Evolutionary conservation across 495 filamentous ascomycete species (phyloP).

Genomic region (Parathielavia hyrcaniae): DNA sequence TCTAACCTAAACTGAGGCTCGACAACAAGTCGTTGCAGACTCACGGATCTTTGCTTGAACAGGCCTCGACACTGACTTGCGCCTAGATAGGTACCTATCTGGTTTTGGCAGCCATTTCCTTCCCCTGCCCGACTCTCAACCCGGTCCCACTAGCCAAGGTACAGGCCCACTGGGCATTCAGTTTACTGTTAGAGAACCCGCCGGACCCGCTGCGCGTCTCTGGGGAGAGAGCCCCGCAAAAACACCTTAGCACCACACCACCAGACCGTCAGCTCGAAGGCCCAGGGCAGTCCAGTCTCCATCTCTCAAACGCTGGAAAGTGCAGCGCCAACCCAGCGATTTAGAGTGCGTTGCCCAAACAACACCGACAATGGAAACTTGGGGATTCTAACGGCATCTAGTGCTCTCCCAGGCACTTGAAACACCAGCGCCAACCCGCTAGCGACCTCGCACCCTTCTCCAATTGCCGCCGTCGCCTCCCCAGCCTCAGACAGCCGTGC

Average conservation of each 20-base stretch:
- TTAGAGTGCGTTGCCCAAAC: background rate
- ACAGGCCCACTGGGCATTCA: too few relatives aligned
- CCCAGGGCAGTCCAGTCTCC: background rate
- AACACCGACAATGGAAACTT: background rate
- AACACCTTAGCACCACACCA: conserved; percentile 10
- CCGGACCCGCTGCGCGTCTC: conserved; percentile 1
- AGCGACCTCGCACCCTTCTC: background rate
- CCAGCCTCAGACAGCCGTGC: conserved; percentile 6
- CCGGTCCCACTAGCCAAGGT: background rate
- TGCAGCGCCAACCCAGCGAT: conserved; percentile 17
- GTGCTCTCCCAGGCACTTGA: background rate
- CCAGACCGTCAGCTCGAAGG: conserved; percentile 21
- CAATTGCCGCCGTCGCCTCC: conserved; percentile 10
- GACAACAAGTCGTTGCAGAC: too few relatives aligned
- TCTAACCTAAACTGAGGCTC: too few relatives aligned
- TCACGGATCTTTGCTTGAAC: background rate
- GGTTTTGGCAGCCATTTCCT: background rate
- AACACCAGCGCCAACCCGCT: background rate
- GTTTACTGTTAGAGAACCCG: too few relatives aligned
- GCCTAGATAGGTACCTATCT: background rate
- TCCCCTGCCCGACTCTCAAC: background rate
- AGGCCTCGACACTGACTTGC: background rate
- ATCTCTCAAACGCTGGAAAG: conserved; percentile 17
- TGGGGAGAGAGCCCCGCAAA: conserved; percentile 18
- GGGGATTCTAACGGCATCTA: background rate